Evolutionary conservation across 1,284 basidiomycete genomes (phyloP), one percentile per base, ranked within the genome.

Genomic region (Abortiporus biennis): DNA sequence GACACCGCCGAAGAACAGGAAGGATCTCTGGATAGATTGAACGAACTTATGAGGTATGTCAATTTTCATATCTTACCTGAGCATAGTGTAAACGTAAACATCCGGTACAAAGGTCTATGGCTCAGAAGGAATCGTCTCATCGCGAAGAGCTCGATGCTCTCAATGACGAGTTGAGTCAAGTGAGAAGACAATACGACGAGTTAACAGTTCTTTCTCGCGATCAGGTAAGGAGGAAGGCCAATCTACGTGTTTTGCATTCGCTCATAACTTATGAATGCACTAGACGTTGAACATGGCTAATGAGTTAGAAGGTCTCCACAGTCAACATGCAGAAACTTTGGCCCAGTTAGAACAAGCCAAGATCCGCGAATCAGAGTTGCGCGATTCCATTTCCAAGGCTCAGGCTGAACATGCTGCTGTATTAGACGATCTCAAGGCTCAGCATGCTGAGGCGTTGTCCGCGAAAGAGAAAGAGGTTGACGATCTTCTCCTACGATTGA

Each of bases 71-170:
- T 19, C 20, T 36, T 42, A 44, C 35, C 23, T 48, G 32, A 31
- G 30, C 19, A 31, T 31, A 20, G 19, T 19, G 23, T 29, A 48
- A 41, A 37, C 46, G 47, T 22, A 42, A 40, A 19, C 17, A 21
- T 36, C 38, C 27, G 42, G n/a, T 39, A 44, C 33, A 6, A 21
- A 91, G 90, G 46, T 89, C 92, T 1, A 95, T 96, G 92, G 92
- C 92, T 2, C 85, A 91, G 66, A 95, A 95, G 60, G 92, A 96
- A 62, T 86, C 87, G 2, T 69, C 78, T 37, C 91, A 95, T 61
- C 78, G 78, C 17, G 88, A 93, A 55, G 57, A 72, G 20, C 80
- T 92, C 12, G 79, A 88, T 36, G 65, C 66, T n/a, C 69, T 95
- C 45, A 78, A 78, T 24, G 59, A 65, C 11, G 76, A 93, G 55